phyloP scores from a whole-genome alignment of 352 stramenopile species.

The Elongisporangium prolatum region DNA sequence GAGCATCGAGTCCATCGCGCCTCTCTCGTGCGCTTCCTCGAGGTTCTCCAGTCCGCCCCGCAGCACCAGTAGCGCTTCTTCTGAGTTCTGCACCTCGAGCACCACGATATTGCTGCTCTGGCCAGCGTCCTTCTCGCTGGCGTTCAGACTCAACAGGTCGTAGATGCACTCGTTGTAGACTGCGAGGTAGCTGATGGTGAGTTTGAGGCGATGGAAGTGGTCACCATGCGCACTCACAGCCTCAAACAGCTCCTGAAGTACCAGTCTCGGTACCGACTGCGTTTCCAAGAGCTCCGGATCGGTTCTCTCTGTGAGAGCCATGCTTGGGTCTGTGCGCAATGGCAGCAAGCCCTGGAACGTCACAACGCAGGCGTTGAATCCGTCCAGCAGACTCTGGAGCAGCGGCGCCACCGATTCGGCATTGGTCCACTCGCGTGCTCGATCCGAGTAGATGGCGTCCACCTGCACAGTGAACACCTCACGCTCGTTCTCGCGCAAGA shows the following conservation, averaged over 20 bases:
- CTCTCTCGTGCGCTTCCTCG: constrained; percentile 13
- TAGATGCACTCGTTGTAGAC: constrained; percentile 95
- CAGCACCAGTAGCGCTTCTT: constrained; percentile 61
- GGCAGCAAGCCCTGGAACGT: constrained; percentile 42
- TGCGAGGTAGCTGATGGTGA: constrained; percentile 84
- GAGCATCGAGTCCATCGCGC: constrained; percentile 20
- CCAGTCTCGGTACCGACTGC: constrained; percentile 29
- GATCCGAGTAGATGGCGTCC: constrained; percentile 62
- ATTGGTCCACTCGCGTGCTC: constrained; percentile 47
- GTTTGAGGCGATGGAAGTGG: constrained; percentile 42
- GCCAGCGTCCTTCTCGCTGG: constrained; percentile 4
- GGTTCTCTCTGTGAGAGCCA: constrained; percentile 3
- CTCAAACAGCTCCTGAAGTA: constrained; percentile 50
- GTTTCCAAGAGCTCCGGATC: neutral
- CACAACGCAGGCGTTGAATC: constrained; percentile 59
- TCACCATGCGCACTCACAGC: constrained; percentile 22
- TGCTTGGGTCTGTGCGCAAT: constrained; percentile 11
- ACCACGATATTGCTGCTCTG: constrained; percentile 44
- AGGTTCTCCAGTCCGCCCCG: constrained; percentile 45
- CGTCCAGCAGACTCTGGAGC: constrained; percentile 63
- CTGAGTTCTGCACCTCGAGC: constrained; percentile 59
- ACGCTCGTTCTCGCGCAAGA: constrained; percentile 16
- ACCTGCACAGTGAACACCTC: constrained; percentile 42
- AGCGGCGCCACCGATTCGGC: constrained; percentile 55
- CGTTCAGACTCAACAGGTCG: constrained; percentile 86